A percentile compares a stretch with the other conserved stretches of the same genome.
Conservation (phyloP, 148 eudicot species). For the Suaeda aralocaspica region DNA sequence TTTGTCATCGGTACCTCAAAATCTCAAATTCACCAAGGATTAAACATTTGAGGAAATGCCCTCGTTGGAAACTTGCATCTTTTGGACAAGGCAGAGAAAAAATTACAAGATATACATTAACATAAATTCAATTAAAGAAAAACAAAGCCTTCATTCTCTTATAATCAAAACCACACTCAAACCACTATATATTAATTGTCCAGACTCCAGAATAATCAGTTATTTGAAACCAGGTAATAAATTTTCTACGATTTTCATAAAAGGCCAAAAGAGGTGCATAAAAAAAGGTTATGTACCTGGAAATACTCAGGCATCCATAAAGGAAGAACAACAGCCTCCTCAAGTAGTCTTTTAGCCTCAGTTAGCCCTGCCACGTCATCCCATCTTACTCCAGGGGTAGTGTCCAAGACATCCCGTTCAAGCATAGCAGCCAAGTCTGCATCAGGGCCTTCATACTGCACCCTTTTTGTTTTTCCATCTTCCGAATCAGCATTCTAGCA, state of each 20-base stretch:
- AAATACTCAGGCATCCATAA: conserved; percentile 99
- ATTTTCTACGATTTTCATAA: conserved; percentile 1
- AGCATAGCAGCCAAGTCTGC: conserved; percentile 97
- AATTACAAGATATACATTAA: no score
- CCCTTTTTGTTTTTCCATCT: conserved; percentile 84
- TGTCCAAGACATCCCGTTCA: conserved; percentile 96
- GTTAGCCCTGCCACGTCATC: conserved; percentile 95
- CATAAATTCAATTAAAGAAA: background rate
- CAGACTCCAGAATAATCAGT: background rate
- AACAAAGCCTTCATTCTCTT: background rate
- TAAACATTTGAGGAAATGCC: no score
- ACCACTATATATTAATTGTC: no score
- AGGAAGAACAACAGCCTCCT: conserved; percentile 99
- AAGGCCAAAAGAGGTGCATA: conserved; percentile 2
- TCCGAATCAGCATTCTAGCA: conserved; percentile 83
- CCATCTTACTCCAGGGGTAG: conserved; percentile 95
- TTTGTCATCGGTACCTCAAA: no score
- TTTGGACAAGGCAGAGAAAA: no score
- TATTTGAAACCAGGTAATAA: background rate
- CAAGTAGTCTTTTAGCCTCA: conserved; percentile 97
- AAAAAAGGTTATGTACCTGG: conserved; percentile 50
- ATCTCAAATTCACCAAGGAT: no score
- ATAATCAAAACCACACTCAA: background rate
- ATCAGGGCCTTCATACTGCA: conserved; percentile 96
- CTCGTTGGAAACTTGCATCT: no score